Percentiles rank a stretch among this genome's conserved stretches.
phyloP scores from a whole-genome alignment of 2,329 filamentous ascomycete species.

The Colletotrichum nymphaeae region DNA sequence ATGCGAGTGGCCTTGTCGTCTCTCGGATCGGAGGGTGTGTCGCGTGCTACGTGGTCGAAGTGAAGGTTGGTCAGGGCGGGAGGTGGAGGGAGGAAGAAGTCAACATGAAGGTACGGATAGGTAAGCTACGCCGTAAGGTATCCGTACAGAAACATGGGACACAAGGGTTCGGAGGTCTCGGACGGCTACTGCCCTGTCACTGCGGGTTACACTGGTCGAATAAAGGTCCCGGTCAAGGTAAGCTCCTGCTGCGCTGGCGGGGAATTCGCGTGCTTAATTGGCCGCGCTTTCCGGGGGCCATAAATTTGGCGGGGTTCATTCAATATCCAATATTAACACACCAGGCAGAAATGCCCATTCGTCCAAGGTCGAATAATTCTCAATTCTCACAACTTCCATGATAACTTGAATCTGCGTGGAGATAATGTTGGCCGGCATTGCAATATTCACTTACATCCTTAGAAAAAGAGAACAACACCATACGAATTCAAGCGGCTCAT shows the following conservation, averaged over 20 bases:
- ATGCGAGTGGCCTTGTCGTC: neutral
- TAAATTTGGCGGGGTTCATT: neutral
- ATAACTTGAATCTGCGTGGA: no score
- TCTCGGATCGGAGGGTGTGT: neutral
- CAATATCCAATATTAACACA: neutral
- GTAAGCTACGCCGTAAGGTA: no score
- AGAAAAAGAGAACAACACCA: no score
- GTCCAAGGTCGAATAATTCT: neutral
- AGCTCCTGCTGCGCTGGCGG: neutral
- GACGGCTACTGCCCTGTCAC: conserved; percentile 14
- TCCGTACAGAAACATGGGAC: neutral
- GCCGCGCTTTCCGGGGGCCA: conserved; percentile 1
- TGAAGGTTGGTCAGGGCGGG: neutral
- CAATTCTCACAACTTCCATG: no score
- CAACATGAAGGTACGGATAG: neutral
- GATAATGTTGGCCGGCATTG: no score
- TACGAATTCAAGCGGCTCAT: no score
- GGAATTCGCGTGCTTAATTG: conserved; percentile 17
- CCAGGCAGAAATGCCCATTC: neutral
- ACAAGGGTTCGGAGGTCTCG: conserved; percentile 33
- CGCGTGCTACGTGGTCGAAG: neutral
- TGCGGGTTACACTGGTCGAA: conserved; percentile 5
- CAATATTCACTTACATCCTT: no score
- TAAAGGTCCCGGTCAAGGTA: conserved; percentile 2
- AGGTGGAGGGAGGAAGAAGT: neutral